Conservation (phyloP, 352 stramenopile species). For the Pythium volutum region DNA sequence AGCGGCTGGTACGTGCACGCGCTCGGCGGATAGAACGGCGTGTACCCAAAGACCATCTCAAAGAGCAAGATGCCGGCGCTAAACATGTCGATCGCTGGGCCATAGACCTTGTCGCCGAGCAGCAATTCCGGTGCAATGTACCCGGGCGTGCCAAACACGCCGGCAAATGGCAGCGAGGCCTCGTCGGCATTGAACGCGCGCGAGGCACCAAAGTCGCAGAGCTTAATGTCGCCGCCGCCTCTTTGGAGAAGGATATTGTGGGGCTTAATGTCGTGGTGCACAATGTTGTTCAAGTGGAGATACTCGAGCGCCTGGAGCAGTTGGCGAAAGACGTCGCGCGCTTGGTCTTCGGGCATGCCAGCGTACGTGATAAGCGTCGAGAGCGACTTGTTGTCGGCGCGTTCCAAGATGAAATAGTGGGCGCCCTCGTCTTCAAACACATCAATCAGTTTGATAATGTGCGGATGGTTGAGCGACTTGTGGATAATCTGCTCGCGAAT, state of each 20-base stretch:
- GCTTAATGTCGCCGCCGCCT: slow-evolving; percentile 89
- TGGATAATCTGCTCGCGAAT: slow-evolving; percentile 73
- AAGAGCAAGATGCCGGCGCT: slow-evolving; percentile 69
- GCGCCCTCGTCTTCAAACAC: slow-evolving; percentile 69
- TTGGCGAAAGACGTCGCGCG: slow-evolving; percentile 81
- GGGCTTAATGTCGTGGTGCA: slow-evolving; percentile 92
- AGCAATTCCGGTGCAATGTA: slow-evolving; percentile 72
- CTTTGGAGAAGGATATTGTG: slow-evolving; percentile 94
- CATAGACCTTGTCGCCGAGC: slow-evolving; percentile 46
- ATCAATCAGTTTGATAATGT: slow-evolving; percentile 78
- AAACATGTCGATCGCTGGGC: slow-evolving; percentile 69
- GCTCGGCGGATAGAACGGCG: slow-evolving; percentile 68
- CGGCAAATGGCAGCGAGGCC: slow-evolving; percentile 50
- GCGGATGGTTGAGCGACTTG: slow-evolving; percentile 53
- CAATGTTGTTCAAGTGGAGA: slow-evolving; percentile 92
- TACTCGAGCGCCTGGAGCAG: slow-evolving; percentile 95
- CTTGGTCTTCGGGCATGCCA: slow-evolving; percentile 48
- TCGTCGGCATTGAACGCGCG: slow-evolving; percentile 57
- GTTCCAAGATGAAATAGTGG: slow-evolving; percentile 75
- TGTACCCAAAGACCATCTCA: slow-evolving; percentile 75
- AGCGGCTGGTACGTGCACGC: slow-evolving; percentile 55
- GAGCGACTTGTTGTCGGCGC: slow-evolving; percentile 52
- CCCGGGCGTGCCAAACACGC: slow-evolving; percentile 66
- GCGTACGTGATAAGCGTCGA: slow-evolving; percentile 46
- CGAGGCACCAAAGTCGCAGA: slow-evolving; percentile 94